phyloP scores from a whole-genome alignment of 2,329 filamentous ascomycete species.

The Aspergillus sp. region DNA sequence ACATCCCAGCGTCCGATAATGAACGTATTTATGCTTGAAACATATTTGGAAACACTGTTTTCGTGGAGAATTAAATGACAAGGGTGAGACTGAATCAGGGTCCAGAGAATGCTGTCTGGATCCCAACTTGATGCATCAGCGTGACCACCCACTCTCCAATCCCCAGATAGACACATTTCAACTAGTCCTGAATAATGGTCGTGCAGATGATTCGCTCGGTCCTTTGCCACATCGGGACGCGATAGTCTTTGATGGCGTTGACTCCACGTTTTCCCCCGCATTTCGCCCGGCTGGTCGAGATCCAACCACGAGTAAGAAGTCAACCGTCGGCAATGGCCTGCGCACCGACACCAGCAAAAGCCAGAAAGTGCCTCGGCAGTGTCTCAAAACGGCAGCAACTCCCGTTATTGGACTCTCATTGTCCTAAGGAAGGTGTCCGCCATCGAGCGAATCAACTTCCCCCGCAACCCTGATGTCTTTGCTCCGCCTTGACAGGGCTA shows the following conservation, averaged over 20 bases:
- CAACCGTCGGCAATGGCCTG: constrained; percentile 12
- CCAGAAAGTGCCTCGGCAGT: constrained; percentile 27
- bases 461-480: constrained; percentile 1
- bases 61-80: too few relatives aligned
- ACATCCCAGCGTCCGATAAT: too few relatives aligned
- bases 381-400: constrained; percentile 14
- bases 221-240: not conserved
- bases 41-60: too few relatives aligned
- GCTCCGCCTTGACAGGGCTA: not conserved
- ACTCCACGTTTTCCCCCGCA: constrained; percentile 23
- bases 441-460: not conserved
- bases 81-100: too few relatives aligned
- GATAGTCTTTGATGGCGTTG: not conserved
- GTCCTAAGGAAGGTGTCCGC: not conserved
- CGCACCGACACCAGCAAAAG: constrained; percentile 3
- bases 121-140: too few relatives aligned
- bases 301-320: not conserved
- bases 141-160: too few relatives aligned
- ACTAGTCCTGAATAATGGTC: too few relatives aligned
- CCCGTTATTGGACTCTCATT: constrained; percentile 11
- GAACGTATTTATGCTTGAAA: too few relatives aligned
- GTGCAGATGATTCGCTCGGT: not conserved
- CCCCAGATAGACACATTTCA: too few relatives aligned
- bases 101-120: too few relatives aligned
- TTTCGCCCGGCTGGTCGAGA: constrained; percentile 10